phyloP scores from a whole-genome alignment of 2,329 filamentous ascomycete species.

The Monosporascus ibericus region DNA sequence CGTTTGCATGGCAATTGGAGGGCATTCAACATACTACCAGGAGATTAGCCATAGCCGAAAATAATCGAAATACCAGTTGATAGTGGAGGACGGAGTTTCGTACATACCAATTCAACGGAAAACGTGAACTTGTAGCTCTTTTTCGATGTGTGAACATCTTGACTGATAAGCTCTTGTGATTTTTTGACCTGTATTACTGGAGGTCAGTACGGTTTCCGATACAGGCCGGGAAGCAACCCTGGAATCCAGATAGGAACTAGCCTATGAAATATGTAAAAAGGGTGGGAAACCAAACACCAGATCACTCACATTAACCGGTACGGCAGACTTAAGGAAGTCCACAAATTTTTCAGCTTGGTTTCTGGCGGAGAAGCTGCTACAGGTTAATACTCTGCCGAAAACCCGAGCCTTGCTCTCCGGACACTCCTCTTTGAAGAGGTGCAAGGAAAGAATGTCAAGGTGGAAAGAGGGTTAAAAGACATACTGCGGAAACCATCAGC shows the following conservation, averaged over 20 bases:
- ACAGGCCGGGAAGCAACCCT: no score
- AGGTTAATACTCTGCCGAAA: background rate
- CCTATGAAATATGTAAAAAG: background rate
- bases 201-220: background rate
- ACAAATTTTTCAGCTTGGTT: constrained; percentile 92
- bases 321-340: constrained; percentile 80
- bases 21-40: background rate
- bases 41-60: background rate
- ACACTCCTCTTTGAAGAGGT: no score
- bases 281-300: background rate
- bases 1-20: background rate
- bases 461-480: background rate
- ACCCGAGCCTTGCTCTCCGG: no score
- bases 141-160: constrained; percentile 83
- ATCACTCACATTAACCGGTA: constrained; percentile 41
- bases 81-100: background rate
- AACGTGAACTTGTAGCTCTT: constrained; percentile 95
- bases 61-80: background rate
- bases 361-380: constrained; percentile 60
- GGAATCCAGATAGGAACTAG: no score
- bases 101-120: constrained; percentile 62
- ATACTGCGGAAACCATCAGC: background rate
- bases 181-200: constrained; percentile 61
- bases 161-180: constrained; percentile 87
- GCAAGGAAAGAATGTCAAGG: background rate